Base-by-base conservation (phyloP, 495 filamentous ascomycete species). In the Xylaria sp. region DNA sequence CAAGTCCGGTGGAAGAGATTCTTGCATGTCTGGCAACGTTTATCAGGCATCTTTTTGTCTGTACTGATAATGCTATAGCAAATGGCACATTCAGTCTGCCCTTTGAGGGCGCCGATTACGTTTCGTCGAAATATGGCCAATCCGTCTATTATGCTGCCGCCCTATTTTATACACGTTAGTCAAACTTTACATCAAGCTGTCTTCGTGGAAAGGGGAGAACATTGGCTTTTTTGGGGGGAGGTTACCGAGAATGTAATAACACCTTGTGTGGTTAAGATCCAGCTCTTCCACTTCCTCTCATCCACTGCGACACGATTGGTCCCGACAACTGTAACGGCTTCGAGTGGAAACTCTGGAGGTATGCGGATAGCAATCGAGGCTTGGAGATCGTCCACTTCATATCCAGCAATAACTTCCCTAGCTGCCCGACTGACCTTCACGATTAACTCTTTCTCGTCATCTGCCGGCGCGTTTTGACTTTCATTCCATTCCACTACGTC, bases 1-100 rank as follows among this genome's bases (percentile, higher is more conserved):
- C 95, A 99, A 7, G 88, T 86, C 6, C 90, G 87, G 82, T 99
- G 97, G 83, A 98, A 99, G 66, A 91, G 82, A 81, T 99, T 93
- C 84, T 94, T 95, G 85, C 97, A 99, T 5, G 96, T 98, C 61
- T 87, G 86, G 82, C 97, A 99, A 58, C 89, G 85, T 82, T 97
- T 98, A 76, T 92, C 94, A 1, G 97, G 96, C 73, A 97, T 87
- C 80, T 91, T 90, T 84, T 92, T 93, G 78, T 97, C 94, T 19
- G 87, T 89, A 35, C 92, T 91, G 65, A 99, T 91, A 73, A 98
- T 94, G 57, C 90, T 93, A 82, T 98, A 98, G 83, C 96, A 99
- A 77, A 98, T 98, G 5, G 96, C 93, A 77, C 96, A 99, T 82
- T 98, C 96, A 15, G 88, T 94, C 78, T 98, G 94, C 4, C 93